Conservation (phyloP, 805 yeast genomes). For the Starmerella scarabaei region DNA sequence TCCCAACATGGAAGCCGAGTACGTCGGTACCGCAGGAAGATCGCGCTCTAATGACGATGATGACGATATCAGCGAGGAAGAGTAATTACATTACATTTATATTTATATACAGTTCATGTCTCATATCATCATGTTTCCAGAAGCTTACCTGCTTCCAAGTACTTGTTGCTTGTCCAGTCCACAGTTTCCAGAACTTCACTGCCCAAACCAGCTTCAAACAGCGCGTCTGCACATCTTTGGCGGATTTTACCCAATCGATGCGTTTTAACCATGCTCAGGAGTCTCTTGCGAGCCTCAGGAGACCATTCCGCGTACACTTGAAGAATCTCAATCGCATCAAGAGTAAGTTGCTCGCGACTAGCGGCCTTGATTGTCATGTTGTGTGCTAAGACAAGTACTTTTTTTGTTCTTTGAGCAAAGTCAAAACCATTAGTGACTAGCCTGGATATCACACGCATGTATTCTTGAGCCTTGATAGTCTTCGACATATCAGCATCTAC, state of each 20-base stretch:
- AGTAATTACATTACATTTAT: conserved; percentile 4
- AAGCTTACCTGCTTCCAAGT: neutral
- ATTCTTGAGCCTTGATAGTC: neutral
- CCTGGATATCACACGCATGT: conserved; percentile 6
- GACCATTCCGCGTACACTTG: conserved; percentile 2
- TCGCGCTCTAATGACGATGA: conserved; percentile 11
- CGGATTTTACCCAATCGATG: conserved; percentile 30
- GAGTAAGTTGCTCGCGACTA: conserved; percentile 25
- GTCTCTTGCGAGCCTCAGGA: conserved; percentile 17
- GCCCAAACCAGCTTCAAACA: conserved; percentile 28
- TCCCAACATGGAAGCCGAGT: neutral
- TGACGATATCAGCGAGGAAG: conserved; percentile 19
- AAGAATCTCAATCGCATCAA: conserved; percentile 14
- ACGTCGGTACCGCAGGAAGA: neutral
- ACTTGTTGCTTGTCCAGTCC: conserved; percentile 13
- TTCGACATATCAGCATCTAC: conserved; percentile 5
- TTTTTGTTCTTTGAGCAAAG: conserved; percentile 18
- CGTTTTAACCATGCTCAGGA: conserved; percentile 23
- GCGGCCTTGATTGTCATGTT: conserved; percentile 44
- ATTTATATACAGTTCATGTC: too few species aligned
- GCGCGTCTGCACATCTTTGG: conserved; percentile 31
- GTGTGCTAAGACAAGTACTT: conserved; percentile 36
- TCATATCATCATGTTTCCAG: neutral
- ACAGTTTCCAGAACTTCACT: conserved; percentile 9
- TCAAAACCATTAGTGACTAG: conserved; percentile 3